Evolutionary conservation across 441 rosid genomes (phyloP).

Genomic region (Erysimum pusillum): DNA sequence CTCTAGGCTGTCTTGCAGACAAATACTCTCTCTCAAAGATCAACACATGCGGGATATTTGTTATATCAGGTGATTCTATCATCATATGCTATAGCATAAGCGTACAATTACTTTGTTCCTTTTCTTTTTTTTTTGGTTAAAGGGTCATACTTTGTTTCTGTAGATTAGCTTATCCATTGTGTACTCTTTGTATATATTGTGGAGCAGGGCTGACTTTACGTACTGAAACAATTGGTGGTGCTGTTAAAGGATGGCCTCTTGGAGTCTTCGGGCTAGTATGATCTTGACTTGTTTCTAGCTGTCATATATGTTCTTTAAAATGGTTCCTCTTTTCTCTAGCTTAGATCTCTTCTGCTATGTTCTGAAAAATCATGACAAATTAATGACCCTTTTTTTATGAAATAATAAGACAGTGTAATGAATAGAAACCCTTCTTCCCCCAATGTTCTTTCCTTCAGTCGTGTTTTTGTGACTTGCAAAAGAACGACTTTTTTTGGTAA

Average conservation of each 20-base stretch:
- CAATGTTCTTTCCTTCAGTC: not conserved
- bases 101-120: not conserved
- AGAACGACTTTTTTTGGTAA: not conserved
- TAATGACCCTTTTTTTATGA: not conserved
- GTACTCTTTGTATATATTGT: constrained; percentile 26
- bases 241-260: constrained; percentile 87
- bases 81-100: constrained; percentile 13
- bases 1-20: constrained; percentile 87
- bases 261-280: constrained; percentile 96
- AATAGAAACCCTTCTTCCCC: not conserved
- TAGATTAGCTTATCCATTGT: constrained; percentile 7
- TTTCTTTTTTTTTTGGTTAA: not conserved
- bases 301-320: constrained; percentile 45
- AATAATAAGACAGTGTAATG: not conserved
- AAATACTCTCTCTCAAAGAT: constrained; percentile 75
- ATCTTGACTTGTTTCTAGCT: constrained; percentile 53
- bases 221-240: constrained; percentile 81
- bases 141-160: constrained; percentile 14
- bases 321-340: constrained; percentile 11
- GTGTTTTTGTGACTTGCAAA: not conserved
- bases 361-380: constrained; percentile 12
- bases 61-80: constrained; percentile 70
- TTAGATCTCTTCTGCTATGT: constrained; percentile 10
- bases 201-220: constrained; percentile 81
- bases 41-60: constrained; percentile 81